phyloP scores from a whole-genome alignment of 2,329 filamentous ascomycete genomes.

The Trichoderma breve region DNA sequence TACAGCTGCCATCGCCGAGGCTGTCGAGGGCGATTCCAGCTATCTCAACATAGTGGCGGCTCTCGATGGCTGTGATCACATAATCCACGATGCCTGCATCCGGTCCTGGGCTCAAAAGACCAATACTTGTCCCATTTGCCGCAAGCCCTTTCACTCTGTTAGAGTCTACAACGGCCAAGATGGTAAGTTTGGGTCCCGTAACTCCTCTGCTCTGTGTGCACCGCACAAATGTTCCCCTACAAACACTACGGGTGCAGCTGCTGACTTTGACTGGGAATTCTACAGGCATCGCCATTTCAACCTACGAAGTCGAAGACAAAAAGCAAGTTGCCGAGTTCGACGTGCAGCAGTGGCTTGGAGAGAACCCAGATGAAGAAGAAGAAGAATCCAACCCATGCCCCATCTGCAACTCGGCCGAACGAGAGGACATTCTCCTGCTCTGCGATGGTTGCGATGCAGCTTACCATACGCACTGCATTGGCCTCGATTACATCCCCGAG shows the following conservation, averaged over 20 bases:
- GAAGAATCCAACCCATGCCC: slow-evolving; percentile 72
- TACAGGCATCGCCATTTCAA: slow-evolving; percentile 54
- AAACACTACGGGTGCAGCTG: not conserved
- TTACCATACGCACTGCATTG: slow-evolving; percentile 90
- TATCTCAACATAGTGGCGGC: slow-evolving; percentile 52
- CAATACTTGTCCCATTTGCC: slow-evolving; percentile 97
- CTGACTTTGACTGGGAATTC: not conserved
- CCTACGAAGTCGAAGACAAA: slow-evolving; percentile 72
- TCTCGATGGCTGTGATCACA: slow-evolving; percentile 79
- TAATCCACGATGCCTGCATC: slow-evolving; percentile 88
- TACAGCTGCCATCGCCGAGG: slow-evolving; percentile 20
- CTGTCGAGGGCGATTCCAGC: slow-evolving; percentile 31
- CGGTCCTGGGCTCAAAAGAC: slow-evolving; percentile 94
- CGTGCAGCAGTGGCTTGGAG: slow-evolving; percentile 68
- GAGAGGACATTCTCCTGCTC: slow-evolving; percentile 80
- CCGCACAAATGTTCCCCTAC: not conserved
- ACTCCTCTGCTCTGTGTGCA: not conserved
- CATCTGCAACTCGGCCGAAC: slow-evolving; percentile 76
- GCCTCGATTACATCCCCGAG: slow-evolving; percentile 70
- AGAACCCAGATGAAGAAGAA: slow-evolving; percentile 69
- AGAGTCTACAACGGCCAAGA: slow-evolving; percentile 76
- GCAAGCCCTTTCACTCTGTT: slow-evolving; percentile 85
- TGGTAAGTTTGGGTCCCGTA: slow-evolving; percentile 56
- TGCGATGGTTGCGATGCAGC: slow-evolving; percentile 89
- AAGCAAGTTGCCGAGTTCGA: slow-evolving; percentile 90